Base-by-base conservation (phyloP, 768 basidiomycete genomes). In the Leccinum disarticulatum region DNA sequence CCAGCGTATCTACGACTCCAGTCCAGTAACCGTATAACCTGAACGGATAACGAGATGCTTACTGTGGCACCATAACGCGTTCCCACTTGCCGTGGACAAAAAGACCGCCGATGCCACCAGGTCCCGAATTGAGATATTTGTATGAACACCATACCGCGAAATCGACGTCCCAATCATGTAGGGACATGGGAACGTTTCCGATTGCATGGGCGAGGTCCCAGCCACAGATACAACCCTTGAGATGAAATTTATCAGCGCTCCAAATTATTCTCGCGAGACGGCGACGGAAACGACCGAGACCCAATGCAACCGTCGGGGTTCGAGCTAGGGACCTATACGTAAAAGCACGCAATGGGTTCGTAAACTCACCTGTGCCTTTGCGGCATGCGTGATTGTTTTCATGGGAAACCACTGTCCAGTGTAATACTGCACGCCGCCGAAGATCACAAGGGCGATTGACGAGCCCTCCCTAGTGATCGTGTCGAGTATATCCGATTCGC, bases 121-220 rank as follows among this genome's bases (percentile, higher is more conserved):
- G 95, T 6, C 96, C 93, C 17, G 95, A 90, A 77, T 98, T 98
- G 60, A 98, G 83, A 73, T 98, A 99, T 77, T 92, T 98, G 83
- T 98, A 99, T 33, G 94, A 91, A 74, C 97, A 99, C 93, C 96
- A 98, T 36, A 95, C 95, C 3, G 96, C 97, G 71, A 98, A 98
- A 74, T 99, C 97, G 66, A 93, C 90, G 64, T 84, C 79, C 96
- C 97, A 99, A 60, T 94, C 90, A 72, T 96, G 93, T 64, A 99
- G 78, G 52, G 83, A 79, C 66, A 96, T 75, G 38, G 92, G 91
- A 36, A 98, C 93, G 74, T 99, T 99, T 52, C 96, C 97, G 49
- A 88, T 83, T 6, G 91, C 96, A 74, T 99, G 97, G 8, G 97
- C 97, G 15, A 98, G 86, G 78, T 99, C 96, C 86, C 94, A 95